Base-by-base conservation (phyloP, 805 yeast species). In the Debaryomyces tyrocola region DNA sequence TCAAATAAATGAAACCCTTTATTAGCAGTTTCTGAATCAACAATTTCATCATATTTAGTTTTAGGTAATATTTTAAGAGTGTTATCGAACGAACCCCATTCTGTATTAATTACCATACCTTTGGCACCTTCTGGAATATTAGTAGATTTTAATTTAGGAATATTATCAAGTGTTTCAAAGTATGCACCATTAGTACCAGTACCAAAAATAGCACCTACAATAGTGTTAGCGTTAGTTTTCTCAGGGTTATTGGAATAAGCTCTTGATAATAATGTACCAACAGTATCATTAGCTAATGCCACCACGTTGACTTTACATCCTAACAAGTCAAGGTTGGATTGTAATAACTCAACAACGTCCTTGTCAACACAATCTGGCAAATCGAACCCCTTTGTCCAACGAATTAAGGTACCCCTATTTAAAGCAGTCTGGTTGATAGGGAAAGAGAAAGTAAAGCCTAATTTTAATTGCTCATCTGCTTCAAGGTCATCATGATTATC, bases 111-210 rank as follows among this genome's bases (percentile, higher is more conserved):
- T 52, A 90, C 87, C 97, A 91, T 91, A 52, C 84, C 82, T 2
- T 75, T 73, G 43, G 77, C 74, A 31, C 82, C 84, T 29, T 71
- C 67, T 2, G 78, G 74, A 7, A 63, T 41, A 4, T 47, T 45
- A 1, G 40, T 41, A 4, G 51, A 44, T n/a, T 82, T 80, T 51
- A 91, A 74, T 68, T 94, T 92, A 45, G 79, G 79, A 55, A 94
- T 87, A 45, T 84, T 79, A 36, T 80, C 83, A 43, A 90, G 64
- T 46, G 80, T 77, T 67, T 92, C 99, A 62, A 81, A 76, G 68
- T 94, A 92, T 12, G 97, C 96, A 51, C 97, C 97, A 66, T 92
- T 92, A 24, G 98, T 92, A 62, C 99, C 99, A 2, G 99, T 94
- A 54, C 99, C 99, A 60, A 91, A 89, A 52, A 92, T 92, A 51